A percentile compares a stretch with the other conserved stretches of the same genome.
These are phyloP conservation scores for Draba incana DNA, from an alignment of 345 rosid species.

Conservation along the genomic window DNA sequence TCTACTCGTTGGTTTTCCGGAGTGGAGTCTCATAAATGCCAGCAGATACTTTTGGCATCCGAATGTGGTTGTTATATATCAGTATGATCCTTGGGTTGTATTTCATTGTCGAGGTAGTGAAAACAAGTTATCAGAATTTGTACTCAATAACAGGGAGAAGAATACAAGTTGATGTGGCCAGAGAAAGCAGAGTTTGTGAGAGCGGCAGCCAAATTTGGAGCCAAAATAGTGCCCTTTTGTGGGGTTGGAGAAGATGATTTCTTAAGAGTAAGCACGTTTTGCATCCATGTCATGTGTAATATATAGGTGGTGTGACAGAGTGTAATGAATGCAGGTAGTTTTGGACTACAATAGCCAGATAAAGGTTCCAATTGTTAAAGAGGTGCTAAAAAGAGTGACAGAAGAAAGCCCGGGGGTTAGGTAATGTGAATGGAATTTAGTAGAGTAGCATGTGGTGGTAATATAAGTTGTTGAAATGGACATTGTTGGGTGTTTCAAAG, in stretches of 20 bases:
- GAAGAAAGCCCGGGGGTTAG: constrained; percentile 49
- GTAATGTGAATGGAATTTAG: constrained; percentile 42
- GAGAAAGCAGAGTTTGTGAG: constrained; percentile 76
- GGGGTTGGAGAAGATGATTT: constrained; percentile 83
- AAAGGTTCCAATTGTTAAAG: constrained; percentile 59
- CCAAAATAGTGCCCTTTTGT: constrained; percentile 77
- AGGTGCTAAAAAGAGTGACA: constrained; percentile 47
- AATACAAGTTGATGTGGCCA: constrained; percentile 78
- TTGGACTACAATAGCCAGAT: constrained; percentile 69
- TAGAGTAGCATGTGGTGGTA: not conserved
- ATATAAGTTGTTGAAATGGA: too few species aligned
- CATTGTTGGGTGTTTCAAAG: constrained; percentile 46
- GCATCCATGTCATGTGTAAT: constrained; percentile 10
- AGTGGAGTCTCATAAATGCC: constrained; percentile 15
- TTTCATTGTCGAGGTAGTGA: constrained; percentile 21
- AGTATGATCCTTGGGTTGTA: constrained; percentile 16
- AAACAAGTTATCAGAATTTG: constrained; percentile 24
- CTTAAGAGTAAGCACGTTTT: constrained; percentile 49
- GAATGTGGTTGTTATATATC: constrained; percentile 4
- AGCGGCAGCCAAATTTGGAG: constrained; percentile 81
- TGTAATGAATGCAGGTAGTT: constrained; percentile 50
- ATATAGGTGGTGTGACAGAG: constrained; percentile 12
- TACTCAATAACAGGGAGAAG: constrained; percentile 60
- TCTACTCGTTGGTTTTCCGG: constrained; percentile 6
- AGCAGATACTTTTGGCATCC: constrained; percentile 12